phyloP scores from a whole-genome alignment of 371 early-diverging fungal species.

The Cokeromyces recurvatus region DNA sequence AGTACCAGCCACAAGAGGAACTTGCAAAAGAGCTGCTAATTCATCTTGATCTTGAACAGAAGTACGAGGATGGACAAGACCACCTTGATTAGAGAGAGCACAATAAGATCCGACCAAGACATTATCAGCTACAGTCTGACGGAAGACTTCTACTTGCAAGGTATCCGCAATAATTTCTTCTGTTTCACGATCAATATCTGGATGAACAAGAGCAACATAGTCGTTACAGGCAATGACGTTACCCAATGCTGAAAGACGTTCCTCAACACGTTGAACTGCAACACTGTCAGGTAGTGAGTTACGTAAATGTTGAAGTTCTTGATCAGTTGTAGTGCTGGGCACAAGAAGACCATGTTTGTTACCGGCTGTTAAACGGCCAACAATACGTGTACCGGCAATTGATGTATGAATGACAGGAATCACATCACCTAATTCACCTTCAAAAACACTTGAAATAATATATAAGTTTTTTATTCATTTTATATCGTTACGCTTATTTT shows the following conservation, averaged over 20 bases:
- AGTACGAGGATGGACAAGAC: constrained; percentile 97
- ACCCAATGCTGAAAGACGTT: constrained; percentile 98
- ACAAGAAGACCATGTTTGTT: constrained; percentile 98
- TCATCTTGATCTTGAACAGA: constrained; percentile 98
- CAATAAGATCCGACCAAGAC: constrained; percentile 99
- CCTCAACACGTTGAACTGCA: constrained; percentile 96
- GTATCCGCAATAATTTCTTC: constrained; percentile 99
- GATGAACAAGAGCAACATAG: constrained; percentile 98
- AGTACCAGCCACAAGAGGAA: constrained; percentile 99
- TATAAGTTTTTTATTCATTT: not conserved
- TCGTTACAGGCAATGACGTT: constrained; percentile 99
- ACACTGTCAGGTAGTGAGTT: constrained; percentile 97
- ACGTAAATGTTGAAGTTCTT: constrained; percentile 98
- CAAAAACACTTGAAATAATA: constrained; percentile 72
- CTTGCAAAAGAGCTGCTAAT: constrained; percentile 95
- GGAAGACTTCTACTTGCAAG: constrained; percentile 97
- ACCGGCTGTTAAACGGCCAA: constrained; percentile 94
- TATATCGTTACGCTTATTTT: constrained; percentile 2
- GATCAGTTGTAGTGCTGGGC: constrained; percentile 98
- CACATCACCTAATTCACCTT: constrained; percentile 92
- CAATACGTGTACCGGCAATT: constrained; percentile 97
- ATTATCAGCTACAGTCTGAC: constrained; percentile 98
- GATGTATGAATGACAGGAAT: constrained; percentile 99
- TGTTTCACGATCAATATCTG: constrained; percentile 98
- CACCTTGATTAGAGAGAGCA: constrained; percentile 97